Evolutionary conservation across 2,329 filamentous ascomycete species (phyloP), one percentile per base, ranked within the genome.

Genomic region (Clathrospora elynae): DNA sequence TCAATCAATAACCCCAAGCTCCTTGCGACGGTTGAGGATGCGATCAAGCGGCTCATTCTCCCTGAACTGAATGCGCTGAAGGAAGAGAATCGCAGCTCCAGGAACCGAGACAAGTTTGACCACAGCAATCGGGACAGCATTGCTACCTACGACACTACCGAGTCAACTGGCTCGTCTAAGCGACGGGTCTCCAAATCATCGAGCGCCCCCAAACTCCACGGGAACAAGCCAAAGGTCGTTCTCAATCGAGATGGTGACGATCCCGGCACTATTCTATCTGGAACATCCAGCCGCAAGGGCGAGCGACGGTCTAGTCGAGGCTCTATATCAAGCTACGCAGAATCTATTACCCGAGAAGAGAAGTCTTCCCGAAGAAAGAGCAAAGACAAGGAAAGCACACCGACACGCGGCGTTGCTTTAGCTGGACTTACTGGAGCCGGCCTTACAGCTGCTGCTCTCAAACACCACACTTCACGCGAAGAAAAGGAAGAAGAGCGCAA

Each of bases 1-100:
- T 92, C 88, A 0, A 88, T 95, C 67, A 95, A 95, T 72, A 96
- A 96, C 61, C 91, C 91, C 0, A 93, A 90, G 64, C 75, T 96
- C 2, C 79, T 96, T 2, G 88, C 93, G 61, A 93, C 90, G 0
- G 91, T 96, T 3, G 91, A 96, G 72, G 90, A 96, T 71, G 90
- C 90, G 10, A 95, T 96, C 62, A 85, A 90, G 51, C 82, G 90
- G 34, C 78, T 96, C 35, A 95, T 96, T 38, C 74, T 99, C 2
- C 93, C 93, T 0, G 92, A 99, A 70, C 78, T 99, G 30, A 92
- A 90, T 58, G 89, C 90, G 7, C 76, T 99, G 40, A 96, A 96
- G 70, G 84, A 91, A 59, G 90, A 96, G 63, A 88, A 92, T 67
- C 91, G 88, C 68, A 86, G 86, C 53, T 83, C 86, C 51, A 80